Percentiles rank a stretch among this genome's conserved stretches.
phyloP scores from a whole-genome alignment of 2,329 filamentous ascomycete species.

The Rhynchosporium graminicola region DNA sequence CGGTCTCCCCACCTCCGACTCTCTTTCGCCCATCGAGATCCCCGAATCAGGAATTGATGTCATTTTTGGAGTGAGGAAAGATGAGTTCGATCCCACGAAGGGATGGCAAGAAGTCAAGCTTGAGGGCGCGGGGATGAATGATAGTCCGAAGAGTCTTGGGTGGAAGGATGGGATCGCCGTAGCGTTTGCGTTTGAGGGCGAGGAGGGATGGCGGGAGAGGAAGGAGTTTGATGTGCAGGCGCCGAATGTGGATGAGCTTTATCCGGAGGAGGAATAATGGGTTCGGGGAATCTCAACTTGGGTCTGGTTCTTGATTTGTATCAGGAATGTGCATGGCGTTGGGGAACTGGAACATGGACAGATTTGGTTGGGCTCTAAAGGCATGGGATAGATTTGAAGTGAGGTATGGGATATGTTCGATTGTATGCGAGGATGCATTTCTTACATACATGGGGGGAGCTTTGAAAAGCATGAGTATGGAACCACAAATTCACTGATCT shows the following conservation, averaged over 20 bases:
- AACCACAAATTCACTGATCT: not conserved
- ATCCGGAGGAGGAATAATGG: slow-evolving; percentile 29
- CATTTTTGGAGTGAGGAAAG: slow-evolving; percentile 49
- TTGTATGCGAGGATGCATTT: not conserved
- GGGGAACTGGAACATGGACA: not conserved
- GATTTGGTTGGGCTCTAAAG: not conserved
- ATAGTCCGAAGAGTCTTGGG: slow-evolving; percentile 41
- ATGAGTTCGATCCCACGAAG: slow-evolving; percentile 49
- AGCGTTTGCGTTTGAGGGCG: slow-evolving; percentile 45
- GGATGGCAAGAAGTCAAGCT: slow-evolving; percentile 50
- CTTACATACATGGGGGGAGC: not conserved
- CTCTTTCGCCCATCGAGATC: slow-evolving; percentile 39
- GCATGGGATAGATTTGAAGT: no score
- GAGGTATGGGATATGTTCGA: not conserved
- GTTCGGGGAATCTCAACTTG: not conserved
- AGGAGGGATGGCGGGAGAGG: slow-evolving; percentile 39
- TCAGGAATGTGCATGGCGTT: slow-evolving; percentile 12
- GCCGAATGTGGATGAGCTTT: slow-evolving; percentile 30
- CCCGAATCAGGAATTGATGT: slow-evolving; percentile 45
- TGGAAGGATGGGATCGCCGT: slow-evolving; percentile 43
- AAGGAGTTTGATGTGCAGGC: slow-evolving; percentile 33
- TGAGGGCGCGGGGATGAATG: slow-evolving; percentile 40
- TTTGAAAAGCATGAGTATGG: not conserved
- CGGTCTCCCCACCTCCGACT: slow-evolving; percentile 48
- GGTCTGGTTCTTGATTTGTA: not conserved